Evolutionary conservation across 352 stramenopile species (phyloP).

Genomic region (Globisporangium alternatum): DNA sequence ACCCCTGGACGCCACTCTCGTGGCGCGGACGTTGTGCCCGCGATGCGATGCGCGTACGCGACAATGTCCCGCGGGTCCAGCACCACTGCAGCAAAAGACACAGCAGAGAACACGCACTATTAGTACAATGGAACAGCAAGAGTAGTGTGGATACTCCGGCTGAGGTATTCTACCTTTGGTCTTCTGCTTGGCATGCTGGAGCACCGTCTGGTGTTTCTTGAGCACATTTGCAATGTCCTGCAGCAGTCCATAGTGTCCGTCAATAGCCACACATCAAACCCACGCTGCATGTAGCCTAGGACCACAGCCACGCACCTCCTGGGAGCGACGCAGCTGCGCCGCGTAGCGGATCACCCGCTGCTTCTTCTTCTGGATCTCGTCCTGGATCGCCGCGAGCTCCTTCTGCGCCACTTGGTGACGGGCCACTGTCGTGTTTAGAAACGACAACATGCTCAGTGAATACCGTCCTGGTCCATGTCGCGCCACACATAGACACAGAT

Average conservation of each 20-base stretch:
- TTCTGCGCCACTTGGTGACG: conserved; percentile 71
- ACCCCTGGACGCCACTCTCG: conserved; percentile 77
- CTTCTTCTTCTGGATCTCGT: conserved; percentile 66
- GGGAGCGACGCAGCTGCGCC: conserved; percentile 54
- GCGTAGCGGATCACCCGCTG: conserved; percentile 69
- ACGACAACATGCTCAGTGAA: conserved; percentile 1
- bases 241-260: neutral
- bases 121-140: neutral
- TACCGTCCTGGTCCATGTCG: neutral
- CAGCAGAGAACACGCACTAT: conserved; percentile 1
- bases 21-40: conserved; percentile 67
- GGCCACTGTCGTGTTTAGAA: conserved; percentile 34
- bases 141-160: neutral
- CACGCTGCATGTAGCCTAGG: neutral
- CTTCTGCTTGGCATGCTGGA: conserved; percentile 56
- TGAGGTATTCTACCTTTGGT: conserved; percentile 33
- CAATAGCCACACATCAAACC: neutral
- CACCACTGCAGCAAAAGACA: conserved; percentile 35
- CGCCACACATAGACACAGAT: neutral
- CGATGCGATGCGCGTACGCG: conserved; percentile 80
- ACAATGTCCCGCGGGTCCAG: conserved; percentile 69
- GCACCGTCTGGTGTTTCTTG: conserved; percentile 58
- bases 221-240: conserved; percentile 63
- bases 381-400: conserved; percentile 53
- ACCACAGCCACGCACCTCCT: conserved; percentile 28